phyloP scores from a whole-genome alignment of 176 grass and related monocot species.

The Zizania latifolia region DNA sequence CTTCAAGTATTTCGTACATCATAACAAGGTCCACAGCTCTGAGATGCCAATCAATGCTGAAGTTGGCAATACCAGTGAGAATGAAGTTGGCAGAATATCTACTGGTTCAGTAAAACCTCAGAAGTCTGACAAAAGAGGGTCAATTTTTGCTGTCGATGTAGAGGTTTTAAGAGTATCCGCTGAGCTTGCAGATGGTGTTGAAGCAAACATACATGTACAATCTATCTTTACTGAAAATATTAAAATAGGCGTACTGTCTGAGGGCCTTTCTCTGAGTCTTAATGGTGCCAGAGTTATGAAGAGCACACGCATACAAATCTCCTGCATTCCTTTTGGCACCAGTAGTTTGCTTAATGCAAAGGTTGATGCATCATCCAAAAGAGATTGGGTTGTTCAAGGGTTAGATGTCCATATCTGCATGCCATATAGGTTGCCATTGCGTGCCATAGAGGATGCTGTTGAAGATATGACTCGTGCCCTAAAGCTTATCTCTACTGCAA shows the following conservation, averaged over 20 bases:
- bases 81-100: slow-evolving; percentile 31
- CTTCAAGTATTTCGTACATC: slow-evolving; percentile 57
- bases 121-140: slow-evolving; percentile 51
- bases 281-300: slow-evolving; percentile 90
- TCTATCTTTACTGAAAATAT: slow-evolving; percentile 99
- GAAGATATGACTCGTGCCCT: slow-evolving; percentile 87
- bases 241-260: slow-evolving; percentile 85
- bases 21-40: slow-evolving; percentile 49
- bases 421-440: slow-evolving; percentile 87
- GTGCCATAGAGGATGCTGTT: slow-evolving; percentile 94
- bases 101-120: slow-evolving; percentile 40
- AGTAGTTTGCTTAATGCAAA: slow-evolving; percentile 55
- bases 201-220: slow-evolving; percentile 76
- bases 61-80: slow-evolving; percentile 33
- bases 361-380: slow-evolving; percentile 45
- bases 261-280: slow-evolving; percentile 79
- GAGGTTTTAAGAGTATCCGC: slow-evolving; percentile 79
- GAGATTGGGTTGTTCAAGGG: slow-evolving; percentile 91
- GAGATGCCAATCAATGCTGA: slow-evolving; percentile 41
- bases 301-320: slow-evolving; percentile 88
- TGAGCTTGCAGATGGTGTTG: slow-evolving; percentile 87
- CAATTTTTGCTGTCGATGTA: slow-evolving; percentile 89
- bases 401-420: slow-evolving; percentile 91
- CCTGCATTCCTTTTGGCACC: slow-evolving; percentile 60
- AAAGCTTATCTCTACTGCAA: slow-evolving; percentile 84